Percentiles rank a stretch among this genome's conserved stretches.
Conservation (phyloP, 768 basidiomycete genomes). For the Phlebiopsis flavidoalba region DNA sequence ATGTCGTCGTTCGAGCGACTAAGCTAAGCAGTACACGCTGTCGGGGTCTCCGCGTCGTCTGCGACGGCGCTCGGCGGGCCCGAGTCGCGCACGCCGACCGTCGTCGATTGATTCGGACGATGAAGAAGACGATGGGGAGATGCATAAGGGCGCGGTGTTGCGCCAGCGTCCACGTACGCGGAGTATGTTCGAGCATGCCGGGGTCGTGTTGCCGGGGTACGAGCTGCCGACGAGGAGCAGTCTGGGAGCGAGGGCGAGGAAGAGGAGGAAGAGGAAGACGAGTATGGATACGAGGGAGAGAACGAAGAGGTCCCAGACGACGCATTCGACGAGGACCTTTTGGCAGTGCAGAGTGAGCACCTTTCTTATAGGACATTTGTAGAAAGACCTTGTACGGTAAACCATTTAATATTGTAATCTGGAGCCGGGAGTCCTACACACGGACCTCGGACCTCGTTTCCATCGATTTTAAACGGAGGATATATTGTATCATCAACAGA, state of each 20-base stretch:
- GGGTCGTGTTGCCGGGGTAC: slow-evolving; percentile 61
- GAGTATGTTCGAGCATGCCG: slow-evolving; percentile 83
- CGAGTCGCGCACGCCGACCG: slow-evolving; percentile 48
- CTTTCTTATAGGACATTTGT: slow-evolving; percentile 41
- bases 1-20: slow-evolving; percentile 76
- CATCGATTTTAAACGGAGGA: too few relatives aligned
- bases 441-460: too few relatives aligned
- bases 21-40: slow-evolving; percentile 54
- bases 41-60: slow-evolving; percentile 41
- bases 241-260: slow-evolving; percentile 49
- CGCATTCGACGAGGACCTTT: slow-evolving; percentile 73
- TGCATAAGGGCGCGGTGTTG: slow-evolving; percentile 26
- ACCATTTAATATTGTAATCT: not conserved
- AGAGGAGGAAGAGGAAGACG: slow-evolving; percentile 22
- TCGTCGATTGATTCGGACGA: slow-evolving; percentile 46
- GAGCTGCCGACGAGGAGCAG: slow-evolving; percentile 42
- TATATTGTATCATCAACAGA: too few relatives aligned
- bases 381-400: not conserved
- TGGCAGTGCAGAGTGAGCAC: slow-evolving; percentile 76
- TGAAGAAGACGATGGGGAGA: slow-evolving; percentile 31
- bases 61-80: slow-evolving; percentile 41
- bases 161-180: slow-evolving; percentile 42
- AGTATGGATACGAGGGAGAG: slow-evolving; percentile 31
- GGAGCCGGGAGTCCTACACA: not conserved
- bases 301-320: slow-evolving; percentile 63